Conservation (phyloP, 2,329 filamentous ascomycete genomes). For the Ascocoryne sarcoides region DNA sequence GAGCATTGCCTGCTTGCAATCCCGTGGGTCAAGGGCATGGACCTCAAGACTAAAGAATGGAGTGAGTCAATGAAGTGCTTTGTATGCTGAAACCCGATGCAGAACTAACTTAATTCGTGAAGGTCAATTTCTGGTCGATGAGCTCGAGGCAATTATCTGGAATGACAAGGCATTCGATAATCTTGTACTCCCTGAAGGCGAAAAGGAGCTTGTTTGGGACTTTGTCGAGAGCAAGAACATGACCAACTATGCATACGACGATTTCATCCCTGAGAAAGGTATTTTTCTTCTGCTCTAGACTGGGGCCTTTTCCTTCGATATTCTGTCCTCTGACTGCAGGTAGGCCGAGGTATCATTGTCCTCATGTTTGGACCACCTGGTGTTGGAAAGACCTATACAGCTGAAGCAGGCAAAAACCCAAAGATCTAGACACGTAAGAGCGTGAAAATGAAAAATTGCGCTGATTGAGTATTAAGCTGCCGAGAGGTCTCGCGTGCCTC, state of each 20-base stretch:
- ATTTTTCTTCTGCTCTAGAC: neutral
- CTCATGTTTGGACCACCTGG: constrained; percentile 14
- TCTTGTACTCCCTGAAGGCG: constrained; percentile 38
- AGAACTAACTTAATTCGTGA: neutral
- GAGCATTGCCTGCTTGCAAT: constrained; percentile 34
- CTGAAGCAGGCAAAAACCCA: constrained; percentile 27
- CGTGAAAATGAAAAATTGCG: neutral
- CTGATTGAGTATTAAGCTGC: constrained; percentile 16
- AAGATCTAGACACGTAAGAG: too few species aligned
- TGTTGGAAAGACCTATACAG: constrained; percentile 23
- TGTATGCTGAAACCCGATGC: constrained; percentile 1
- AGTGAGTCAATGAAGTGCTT: neutral
- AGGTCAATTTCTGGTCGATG: constrained; percentile 20
- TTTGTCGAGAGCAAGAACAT: constrained; percentile 37
- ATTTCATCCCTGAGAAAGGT: constrained; percentile 24
- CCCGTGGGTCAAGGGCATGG: constrained; percentile 25
- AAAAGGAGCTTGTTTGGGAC: constrained; percentile 39
- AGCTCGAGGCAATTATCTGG: constrained; percentile 21
- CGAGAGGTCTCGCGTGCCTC: constrained; percentile 24
- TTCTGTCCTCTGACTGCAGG: neutral
- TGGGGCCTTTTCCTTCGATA: neutral
- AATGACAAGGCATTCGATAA: constrained; percentile 37
- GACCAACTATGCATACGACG: constrained; percentile 15
- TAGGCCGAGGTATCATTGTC: constrained; percentile 13
- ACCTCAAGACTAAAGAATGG: constrained; percentile 1